Percentiles rank a stretch among this genome's conserved stretches.
These are phyloP conservation scores for Emiliania huxleyi DNA, from an alignment of 78 protist species.

Conservation along the genomic window DNA sequence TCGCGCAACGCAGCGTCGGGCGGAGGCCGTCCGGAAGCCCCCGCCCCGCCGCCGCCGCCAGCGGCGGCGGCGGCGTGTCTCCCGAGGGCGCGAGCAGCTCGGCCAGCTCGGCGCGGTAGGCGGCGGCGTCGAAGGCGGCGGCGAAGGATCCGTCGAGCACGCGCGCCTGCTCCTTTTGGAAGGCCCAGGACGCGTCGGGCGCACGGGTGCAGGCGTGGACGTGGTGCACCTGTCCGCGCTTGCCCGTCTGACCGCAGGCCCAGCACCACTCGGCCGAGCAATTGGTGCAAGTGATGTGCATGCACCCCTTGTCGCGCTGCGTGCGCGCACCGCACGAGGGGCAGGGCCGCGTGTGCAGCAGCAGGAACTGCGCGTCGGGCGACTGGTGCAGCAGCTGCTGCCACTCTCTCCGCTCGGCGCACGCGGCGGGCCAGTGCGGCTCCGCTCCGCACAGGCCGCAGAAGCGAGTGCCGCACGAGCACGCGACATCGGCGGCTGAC, in stretches of 20 bases:
- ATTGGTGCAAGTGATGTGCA: background rate
- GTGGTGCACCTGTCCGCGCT: background rate
- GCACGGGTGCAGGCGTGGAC: background rate
- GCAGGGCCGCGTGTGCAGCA: conserved; percentile 1
- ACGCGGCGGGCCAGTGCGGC: background rate
- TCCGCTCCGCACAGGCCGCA: background rate
- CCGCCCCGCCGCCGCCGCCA: too few species aligned
- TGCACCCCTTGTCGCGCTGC: conserved; percentile 1
- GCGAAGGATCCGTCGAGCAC: background rate
- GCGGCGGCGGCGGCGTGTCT: background rate
- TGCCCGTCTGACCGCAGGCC: background rate
- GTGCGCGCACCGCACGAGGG: background rate
- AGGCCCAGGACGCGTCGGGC: background rate
- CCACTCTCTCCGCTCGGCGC: background rate
- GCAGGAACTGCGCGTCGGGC: conserved; percentile 1
- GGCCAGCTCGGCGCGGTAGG: background rate
- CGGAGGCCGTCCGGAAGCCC: background rate
- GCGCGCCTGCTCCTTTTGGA: background rate
- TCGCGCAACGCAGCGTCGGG: background rate
- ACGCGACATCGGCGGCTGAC: background rate
- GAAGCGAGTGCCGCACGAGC: background rate
- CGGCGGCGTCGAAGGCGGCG: background rate
- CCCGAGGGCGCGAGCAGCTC: background rate
- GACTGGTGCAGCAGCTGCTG: background rate
- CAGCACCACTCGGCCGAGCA: background rate